Evolutionary conservation across 2,329 filamentous ascomycete genomes (phyloP).

Genomic region (Trichoderma citrinoviride): DNA sequence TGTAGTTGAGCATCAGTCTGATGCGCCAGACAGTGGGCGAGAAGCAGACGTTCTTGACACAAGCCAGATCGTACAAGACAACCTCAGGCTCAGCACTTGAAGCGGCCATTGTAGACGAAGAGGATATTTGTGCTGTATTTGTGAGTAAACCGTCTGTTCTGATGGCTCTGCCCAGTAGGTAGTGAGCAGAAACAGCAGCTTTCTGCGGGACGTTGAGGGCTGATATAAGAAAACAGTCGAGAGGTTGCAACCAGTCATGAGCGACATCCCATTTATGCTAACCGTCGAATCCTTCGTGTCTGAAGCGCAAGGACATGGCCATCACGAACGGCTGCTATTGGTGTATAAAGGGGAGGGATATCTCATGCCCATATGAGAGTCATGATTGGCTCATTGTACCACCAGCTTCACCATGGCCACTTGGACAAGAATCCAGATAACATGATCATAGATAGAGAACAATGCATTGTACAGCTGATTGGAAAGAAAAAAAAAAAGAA

Average conservation of each 20-base stretch:
- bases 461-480: too few relatives aligned
- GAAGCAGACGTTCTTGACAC: conserved; percentile 3
- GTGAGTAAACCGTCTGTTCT: too few relatives aligned
- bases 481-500: too few relatives aligned
- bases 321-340: conserved; percentile 1
- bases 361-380: neutral
- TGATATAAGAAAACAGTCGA: neutral
- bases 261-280: too few relatives aligned
- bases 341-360: neutral
- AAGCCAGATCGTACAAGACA: conserved; percentile 7
- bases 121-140: neutral
- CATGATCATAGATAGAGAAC: too few relatives aligned
- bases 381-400: neutral
- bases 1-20: conserved; percentile 11
- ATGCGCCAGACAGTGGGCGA: conserved; percentile 13
- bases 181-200: too few relatives aligned
- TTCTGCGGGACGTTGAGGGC: neutral
- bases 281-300: neutral
- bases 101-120: neutral
- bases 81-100: neutral
- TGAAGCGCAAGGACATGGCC: neutral
- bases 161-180: too few relatives aligned
- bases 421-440: neutral
- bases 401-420: neutral
- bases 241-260: too few relatives aligned